These are phyloP conservation scores for Backusella westeae DNA, from an alignment of 192 early-diverging fungal genomes.

Conservation along the genomic window DNA sequence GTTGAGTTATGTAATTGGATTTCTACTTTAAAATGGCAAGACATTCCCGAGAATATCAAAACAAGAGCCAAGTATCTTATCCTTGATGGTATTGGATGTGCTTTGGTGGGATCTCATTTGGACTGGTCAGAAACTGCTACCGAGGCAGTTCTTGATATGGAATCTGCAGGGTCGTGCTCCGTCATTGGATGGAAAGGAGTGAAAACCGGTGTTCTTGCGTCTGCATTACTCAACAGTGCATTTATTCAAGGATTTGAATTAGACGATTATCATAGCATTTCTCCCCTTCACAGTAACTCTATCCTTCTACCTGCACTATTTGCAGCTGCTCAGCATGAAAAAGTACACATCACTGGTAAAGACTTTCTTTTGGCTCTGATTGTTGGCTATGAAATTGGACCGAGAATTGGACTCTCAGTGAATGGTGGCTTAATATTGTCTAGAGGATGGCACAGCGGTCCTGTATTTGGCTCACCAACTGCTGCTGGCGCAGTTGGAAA, in stretches of 20 bases:
- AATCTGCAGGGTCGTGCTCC: conserved; percentile 11
- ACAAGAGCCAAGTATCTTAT: conserved; percentile 16
- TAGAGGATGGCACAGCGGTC: conserved; percentile 25
- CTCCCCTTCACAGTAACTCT: conserved; percentile 18
- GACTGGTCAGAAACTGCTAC: conserved; percentile 13
- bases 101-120: conserved; percentile 10
- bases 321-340: background rate
- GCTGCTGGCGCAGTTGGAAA: conserved; percentile 20
- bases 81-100: conserved; percentile 19
- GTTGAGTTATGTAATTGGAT: conserved; percentile 9
- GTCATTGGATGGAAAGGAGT: conserved; percentile 12
- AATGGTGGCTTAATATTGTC: conserved; percentile 20
- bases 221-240: conserved; percentile 16
- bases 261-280: conserved; percentile 17
- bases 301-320: conserved; percentile 18
- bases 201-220: conserved; percentile 9
- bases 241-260: conserved; percentile 26
- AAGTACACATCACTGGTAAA: background rate
- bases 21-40: background rate
- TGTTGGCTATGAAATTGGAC: conserved; percentile 20
- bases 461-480: conserved; percentile 25
- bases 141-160: conserved; percentile 16
- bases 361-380: conserved; percentile 18
- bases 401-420: conserved; percentile 18
- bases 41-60: background rate